phyloP scores from a whole-genome alignment of 352 stramenopile genomes.

The Pythium dissotocum region DNA sequence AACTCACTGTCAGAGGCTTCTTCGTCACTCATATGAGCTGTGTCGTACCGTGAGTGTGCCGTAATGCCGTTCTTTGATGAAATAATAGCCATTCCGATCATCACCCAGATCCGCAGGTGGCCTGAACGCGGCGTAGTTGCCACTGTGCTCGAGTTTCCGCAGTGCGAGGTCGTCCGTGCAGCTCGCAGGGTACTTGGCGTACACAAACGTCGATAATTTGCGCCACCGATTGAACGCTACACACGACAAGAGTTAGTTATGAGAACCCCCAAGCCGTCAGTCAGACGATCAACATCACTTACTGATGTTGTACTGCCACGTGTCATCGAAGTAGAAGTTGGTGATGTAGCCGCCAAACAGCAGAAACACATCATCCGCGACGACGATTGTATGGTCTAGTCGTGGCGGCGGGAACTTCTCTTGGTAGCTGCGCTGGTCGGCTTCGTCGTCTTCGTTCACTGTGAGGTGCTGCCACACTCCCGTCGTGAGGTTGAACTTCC shows the following conservation, averaged over 20 bases:
- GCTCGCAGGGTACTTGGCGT: slow-evolving; percentile 84
- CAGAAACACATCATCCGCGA: slow-evolving; percentile 80
- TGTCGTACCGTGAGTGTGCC: slow-evolving; percentile 58
- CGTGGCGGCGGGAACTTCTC: slow-evolving; percentile 53
- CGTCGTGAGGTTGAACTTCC: slow-evolving; percentile 91
- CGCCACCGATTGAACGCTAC: slow-evolving; percentile 84
- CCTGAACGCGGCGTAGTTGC: slow-evolving; percentile 64
- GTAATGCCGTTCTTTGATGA: slow-evolving; percentile 72
- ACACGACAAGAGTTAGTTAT: background rate
- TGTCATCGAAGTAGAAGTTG: slow-evolving; percentile 95
- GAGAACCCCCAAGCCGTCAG: background rate
- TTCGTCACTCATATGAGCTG: background rate
- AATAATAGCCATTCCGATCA: slow-evolving; percentile 59
- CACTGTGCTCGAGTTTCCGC: slow-evolving; percentile 63
- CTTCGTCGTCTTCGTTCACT: slow-evolving; percentile 30
- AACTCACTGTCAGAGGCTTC: background rate
- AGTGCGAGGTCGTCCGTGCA: slow-evolving; percentile 91
- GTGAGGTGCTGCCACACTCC: slow-evolving; percentile 71
- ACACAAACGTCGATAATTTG: slow-evolving; percentile 89
- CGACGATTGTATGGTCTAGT: slow-evolving; percentile 85
- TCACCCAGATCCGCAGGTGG: slow-evolving; percentile 29
- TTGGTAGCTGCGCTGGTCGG: slow-evolving; percentile 20
- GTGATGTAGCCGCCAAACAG: slow-evolving; percentile 92
- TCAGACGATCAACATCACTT: slow-evolving; percentile 24
- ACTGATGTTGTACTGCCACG: slow-evolving; percentile 96